phyloP scores from a whole-genome alignment of 2,329 filamentous ascomycete genomes.

The Bipolaris bicolor region DNA sequence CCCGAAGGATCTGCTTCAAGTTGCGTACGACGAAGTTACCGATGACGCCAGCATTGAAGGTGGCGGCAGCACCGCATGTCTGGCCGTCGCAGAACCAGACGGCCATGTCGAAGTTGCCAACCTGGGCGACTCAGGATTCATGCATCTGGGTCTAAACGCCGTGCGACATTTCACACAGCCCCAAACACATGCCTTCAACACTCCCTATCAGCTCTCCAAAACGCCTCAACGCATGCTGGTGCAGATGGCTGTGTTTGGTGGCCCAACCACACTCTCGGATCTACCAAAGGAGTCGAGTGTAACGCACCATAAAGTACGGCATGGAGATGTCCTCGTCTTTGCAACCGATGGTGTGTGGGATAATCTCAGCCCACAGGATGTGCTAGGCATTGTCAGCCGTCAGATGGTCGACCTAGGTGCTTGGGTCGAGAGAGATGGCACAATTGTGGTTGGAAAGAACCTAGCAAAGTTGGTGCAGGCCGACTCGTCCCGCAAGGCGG shows the following conservation, averaged over 20 bases:
- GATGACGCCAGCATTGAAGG: slow-evolving; percentile 74
- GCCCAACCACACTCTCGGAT: slow-evolving; percentile 73
- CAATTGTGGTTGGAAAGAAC: slow-evolving; percentile 62
- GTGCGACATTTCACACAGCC: slow-evolving; percentile 82
- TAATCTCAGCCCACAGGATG: slow-evolving; percentile 90
- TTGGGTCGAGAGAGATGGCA: slow-evolving; percentile 66
- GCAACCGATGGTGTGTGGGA: slow-evolving; percentile 97
- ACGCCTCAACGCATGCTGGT: slow-evolving; percentile 80
- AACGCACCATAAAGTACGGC: slow-evolving; percentile 75
- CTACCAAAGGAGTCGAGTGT: slow-evolving; percentile 83
- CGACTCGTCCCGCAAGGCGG: slow-evolving; percentile 51
- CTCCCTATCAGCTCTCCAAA: slow-evolving; percentile 90
- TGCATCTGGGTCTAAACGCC: slow-evolving; percentile 83
- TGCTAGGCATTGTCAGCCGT: slow-evolving; percentile 77
- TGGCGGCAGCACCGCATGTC: slow-evolving; percentile 89
- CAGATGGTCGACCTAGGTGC: slow-evolving; percentile 76
- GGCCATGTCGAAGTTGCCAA: slow-evolving; percentile 88
- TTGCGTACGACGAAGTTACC: slow-evolving; percentile 82
- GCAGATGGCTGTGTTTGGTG: slow-evolving; percentile 82
- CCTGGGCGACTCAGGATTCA: slow-evolving; percentile 91
- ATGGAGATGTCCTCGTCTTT: slow-evolving; percentile 92
- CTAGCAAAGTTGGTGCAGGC: slow-evolving; percentile 61
- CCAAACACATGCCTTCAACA: slow-evolving; percentile 97
- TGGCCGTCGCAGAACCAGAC: slow-evolving; percentile 76
- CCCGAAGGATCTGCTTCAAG: slow-evolving; percentile 76